phyloP scores from a whole-genome alignment of 78 protist species.

The Acrasis kona region DNA sequence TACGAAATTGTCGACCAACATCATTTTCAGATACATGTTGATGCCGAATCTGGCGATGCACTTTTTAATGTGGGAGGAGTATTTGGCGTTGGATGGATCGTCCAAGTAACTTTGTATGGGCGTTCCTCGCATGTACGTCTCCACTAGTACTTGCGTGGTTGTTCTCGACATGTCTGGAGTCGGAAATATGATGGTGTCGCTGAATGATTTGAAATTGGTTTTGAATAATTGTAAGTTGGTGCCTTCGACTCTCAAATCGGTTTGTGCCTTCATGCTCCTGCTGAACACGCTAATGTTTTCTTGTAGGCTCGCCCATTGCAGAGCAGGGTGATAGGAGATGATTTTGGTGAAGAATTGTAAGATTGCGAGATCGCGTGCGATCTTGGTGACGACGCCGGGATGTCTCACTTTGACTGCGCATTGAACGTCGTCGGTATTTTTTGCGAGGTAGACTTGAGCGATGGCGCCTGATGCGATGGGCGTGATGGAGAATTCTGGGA shows the following conservation, averaged over 20 bases:
- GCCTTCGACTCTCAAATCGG: constrained; percentile 17
- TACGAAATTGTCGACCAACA: constrained; percentile 28
- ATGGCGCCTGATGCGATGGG: constrained; percentile 20
- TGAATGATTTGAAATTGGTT: background rate
- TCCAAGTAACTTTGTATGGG: background rate
- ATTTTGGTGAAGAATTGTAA: background rate
- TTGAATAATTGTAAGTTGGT: background rate
- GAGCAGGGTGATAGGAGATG: background rate
- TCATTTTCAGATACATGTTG: constrained; percentile 24
- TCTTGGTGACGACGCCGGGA: background rate
- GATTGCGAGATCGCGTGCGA: constrained; percentile 8
- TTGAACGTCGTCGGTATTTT: background rate
- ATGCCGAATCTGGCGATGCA: constrained; percentile 8
- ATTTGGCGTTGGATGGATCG: too few species aligned
- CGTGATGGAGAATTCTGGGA: background rate
- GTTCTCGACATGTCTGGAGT: background rate
- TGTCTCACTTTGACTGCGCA: constrained; percentile 30
- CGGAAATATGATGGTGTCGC: constrained; percentile 2
- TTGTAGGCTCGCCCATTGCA: background rate
- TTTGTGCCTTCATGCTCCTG: constrained; percentile 2
- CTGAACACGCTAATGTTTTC: background rate
- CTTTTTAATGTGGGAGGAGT: background rate
- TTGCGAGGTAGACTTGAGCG: constrained; percentile 32
- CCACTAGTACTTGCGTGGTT: constrained; percentile 3
- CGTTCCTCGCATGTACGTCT: constrained; percentile 10